Evolutionary conservation across 257 asterid species (phyloP), one percentile per base, ranked within the genome.

Genomic region (Nicotiana tomentosiformis): DNA sequence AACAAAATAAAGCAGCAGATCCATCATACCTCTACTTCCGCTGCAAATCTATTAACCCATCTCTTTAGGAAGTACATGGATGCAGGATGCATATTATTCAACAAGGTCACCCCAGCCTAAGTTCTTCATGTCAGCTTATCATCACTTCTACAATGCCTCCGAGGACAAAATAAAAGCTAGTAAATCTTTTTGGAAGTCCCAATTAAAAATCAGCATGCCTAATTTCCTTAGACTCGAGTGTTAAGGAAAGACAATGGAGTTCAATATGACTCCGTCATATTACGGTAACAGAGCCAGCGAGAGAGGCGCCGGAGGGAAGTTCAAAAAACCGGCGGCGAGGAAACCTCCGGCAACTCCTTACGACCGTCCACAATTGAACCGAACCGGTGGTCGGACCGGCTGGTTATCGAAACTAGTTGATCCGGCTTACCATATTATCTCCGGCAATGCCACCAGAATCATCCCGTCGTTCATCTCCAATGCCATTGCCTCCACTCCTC

Each of bases 251-350:
- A 81, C 30, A 32, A 84, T 88, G 92, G 83, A 87, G 65, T 51
- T 20, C 11, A 80, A 29, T 18, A n/a, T 85, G 33, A 32, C 87
- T 81, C n/a, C 84, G 84, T 80, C 84, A 49, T 12, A 33, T 61
- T 87, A 84, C 56, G 84, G 65, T 4, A 57, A 37, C 61, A 7
- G 77, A 7, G 83, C 67, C 39, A 77, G 68, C 49, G 84, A 83
- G 23, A 77, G 90, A 81, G 90, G 92, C 81, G 86, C 85, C 78
- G 89, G 92, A 37, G 92, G 92, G 14, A 89, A 89, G 66, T 76
- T 86, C 12, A 83, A 81, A 7, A 87, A 74, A 58, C 86, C 87
- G 55, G 39, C 81, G 2, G 58, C 82, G 18, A 81, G 84, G 68
- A 87, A 82, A 77, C 86, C 88, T 4, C 82, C 83, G 37, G 3